Percentiles rank a stretch among this genome's conserved stretches.
phyloP scores from a whole-genome alignment of 768 basidiomycete genomes.

The Mycena rosella region DNA sequence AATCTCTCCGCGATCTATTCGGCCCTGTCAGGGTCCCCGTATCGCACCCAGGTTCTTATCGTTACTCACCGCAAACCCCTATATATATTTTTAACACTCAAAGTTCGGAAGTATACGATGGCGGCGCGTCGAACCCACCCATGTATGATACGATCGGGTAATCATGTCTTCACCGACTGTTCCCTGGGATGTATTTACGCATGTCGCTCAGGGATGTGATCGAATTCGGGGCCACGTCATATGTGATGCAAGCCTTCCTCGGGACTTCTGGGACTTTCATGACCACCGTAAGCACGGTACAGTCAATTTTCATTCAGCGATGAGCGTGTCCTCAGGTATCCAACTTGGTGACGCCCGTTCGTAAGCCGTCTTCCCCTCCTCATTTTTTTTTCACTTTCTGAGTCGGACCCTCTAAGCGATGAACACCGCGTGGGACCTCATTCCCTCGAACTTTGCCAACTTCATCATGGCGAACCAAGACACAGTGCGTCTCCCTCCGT shows the following conservation, averaged over 20 bases:
- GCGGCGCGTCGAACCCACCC: slow-evolving; percentile 23
- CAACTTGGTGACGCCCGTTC: slow-evolving; percentile 25
- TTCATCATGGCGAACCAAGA: slow-evolving; percentile 31
- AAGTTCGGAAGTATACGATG: slow-evolving; percentile 27
- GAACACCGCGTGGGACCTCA: slow-evolving; percentile 29
- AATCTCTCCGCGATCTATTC: slow-evolving; percentile 28
- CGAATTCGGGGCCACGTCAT: slow-evolving; percentile 26
- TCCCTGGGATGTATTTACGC: slow-evolving; percentile 10
- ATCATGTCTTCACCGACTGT: slow-evolving; percentile 5
- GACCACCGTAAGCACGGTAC: slow-evolving; percentile 23
- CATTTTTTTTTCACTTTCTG: not conserved
- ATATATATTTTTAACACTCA: slow-evolving; percentile 3
- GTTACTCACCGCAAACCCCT: slow-evolving; percentile 6
- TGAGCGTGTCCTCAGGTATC: slow-evolving; percentile 23
- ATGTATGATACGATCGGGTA: slow-evolving; percentile 31
- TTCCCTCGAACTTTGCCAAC: slow-evolving; percentile 23
- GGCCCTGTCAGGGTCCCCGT: slow-evolving; percentile 27
- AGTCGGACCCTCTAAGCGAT: slow-evolving; percentile 22
- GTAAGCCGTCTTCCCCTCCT: slow-evolving; percentile 13
- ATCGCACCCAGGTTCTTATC: slow-evolving; percentile 26
- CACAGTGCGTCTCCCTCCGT: slow-evolving; percentile 21
- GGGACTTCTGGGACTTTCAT: slow-evolving; percentile 27
- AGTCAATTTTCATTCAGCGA: slow-evolving; percentile 12
- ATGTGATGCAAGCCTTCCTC: slow-evolving; percentile 28
- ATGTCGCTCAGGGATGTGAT: slow-evolving; percentile 26